Evolutionary conservation across 768 basidiomycete species (phyloP).

Genomic region (Phlebiopsis flavidoalba): DNA sequence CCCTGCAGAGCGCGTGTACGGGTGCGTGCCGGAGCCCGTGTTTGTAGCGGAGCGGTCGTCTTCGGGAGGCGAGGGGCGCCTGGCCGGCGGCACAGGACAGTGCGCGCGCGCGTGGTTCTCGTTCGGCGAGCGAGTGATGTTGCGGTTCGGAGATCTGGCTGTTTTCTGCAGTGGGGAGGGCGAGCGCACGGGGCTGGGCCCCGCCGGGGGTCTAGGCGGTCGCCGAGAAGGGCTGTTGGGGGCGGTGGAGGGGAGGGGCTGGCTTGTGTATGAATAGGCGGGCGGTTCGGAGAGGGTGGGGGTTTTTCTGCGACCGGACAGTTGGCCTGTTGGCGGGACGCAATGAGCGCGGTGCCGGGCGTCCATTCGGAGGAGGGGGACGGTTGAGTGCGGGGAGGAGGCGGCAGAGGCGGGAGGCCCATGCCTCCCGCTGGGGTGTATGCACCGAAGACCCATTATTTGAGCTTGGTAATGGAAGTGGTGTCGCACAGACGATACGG

Average conservation of each 20-base stretch:
- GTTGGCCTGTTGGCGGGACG: constrained; percentile 14
- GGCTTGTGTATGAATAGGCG: constrained; percentile 26
- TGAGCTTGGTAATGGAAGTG: constrained; percentile 41
- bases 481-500: constrained; percentile 33
- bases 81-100: constrained; percentile 44
- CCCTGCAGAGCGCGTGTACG: constrained; percentile 43
- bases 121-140: constrained; percentile 26
- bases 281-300: constrained; percentile 53
- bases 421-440: constrained; percentile 33
- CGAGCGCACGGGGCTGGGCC: constrained; percentile 13
- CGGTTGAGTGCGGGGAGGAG: constrained; percentile 64
- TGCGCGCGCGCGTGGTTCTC: constrained; percentile 43
- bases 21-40: constrained; percentile 42
- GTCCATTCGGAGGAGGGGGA: constrained; percentile 28
- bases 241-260: constrained; percentile 29
- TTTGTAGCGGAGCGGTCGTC: constrained; percentile 39
- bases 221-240: constrained; percentile 20
- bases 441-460: constrained; percentile 24
- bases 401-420: constrained; percentile 64
- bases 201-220: constrained; percentile 15
- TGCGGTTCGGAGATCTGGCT: constrained; percentile 27
- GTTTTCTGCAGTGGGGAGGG: constrained; percentile 33
- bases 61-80: constrained; percentile 35
- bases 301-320: constrained; percentile 42
- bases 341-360: constrained; percentile 20